A percentile compares a stretch with the other conserved stretches of the same genome.
phyloP scores from a whole-genome alignment of 768 basidiomycete genomes.

The Paxillus ammoniavirescens region DNA sequence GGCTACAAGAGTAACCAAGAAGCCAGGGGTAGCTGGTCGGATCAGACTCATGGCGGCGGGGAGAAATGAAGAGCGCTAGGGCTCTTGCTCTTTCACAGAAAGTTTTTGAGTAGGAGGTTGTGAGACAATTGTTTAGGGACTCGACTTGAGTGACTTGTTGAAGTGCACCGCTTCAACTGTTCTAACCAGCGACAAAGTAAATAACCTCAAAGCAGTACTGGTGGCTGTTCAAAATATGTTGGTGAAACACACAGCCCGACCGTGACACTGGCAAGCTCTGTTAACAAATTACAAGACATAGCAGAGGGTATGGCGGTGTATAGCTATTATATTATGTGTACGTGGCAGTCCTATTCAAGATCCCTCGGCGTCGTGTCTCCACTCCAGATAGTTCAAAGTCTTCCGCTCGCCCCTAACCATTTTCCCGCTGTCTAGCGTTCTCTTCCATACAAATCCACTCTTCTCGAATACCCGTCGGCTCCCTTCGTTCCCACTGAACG shows the following conservation, averaged over 20 bases:
- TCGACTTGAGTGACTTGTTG: too few relatives aligned
- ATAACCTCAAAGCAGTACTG: not conserved
- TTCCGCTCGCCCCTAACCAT: conserved; percentile 37
- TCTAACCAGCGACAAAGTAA: conserved; percentile 1
- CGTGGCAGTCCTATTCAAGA: too few relatives aligned
- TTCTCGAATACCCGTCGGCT: conserved; percentile 68
- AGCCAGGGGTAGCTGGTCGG: conserved; percentile 88
- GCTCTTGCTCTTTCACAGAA: not conserved
- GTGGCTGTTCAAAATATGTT: not conserved
- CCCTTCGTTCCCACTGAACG: conserved; percentile 53
- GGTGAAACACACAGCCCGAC: too few relatives aligned
- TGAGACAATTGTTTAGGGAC: not conserved
- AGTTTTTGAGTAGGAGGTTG: not conserved
- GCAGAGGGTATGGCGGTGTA: too few relatives aligned
- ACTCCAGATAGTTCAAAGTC: conserved; percentile 36
- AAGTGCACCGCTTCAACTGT: too few relatives aligned
- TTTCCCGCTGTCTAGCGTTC: conserved; percentile 39
- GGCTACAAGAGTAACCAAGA: conserved; percentile 77
- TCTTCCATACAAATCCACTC: conserved; percentile 50
- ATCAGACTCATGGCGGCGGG: conserved; percentile 52
- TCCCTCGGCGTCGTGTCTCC: conserved; percentile 13
- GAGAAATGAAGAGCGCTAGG: conserved; percentile 2
- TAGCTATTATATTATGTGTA: too few relatives aligned
- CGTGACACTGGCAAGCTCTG: too few relatives aligned
- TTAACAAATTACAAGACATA: too few relatives aligned